A percentile compares a stretch with the other conserved stretches of the same genome.
Evolutionary conservation across 768 basidiomycete species (phyloP).

Genomic region (Rossbeevera mucosa): DNA sequence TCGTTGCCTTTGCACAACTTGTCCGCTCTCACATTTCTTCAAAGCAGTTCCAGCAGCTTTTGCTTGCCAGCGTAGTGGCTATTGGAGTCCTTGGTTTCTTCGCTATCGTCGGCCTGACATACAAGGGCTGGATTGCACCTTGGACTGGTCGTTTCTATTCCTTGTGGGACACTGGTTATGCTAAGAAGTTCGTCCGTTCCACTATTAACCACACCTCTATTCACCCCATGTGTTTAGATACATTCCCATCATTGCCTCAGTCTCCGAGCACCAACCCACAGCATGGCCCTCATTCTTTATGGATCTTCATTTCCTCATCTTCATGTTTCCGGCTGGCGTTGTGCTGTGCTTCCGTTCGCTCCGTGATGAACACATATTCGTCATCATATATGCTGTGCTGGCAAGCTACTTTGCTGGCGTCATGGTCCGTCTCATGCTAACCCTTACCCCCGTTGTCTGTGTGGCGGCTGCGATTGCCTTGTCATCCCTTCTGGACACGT

Average conservation of each 20-base stretch:
- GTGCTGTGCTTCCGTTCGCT: constrained; percentile 90
- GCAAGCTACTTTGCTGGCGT: constrained; percentile 99
- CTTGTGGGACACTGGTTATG: constrained; percentile 98
- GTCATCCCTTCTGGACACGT: constrained; percentile 83
- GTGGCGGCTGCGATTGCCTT: constrained; percentile 88
- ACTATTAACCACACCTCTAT: not conserved
- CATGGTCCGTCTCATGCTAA: constrained; percentile 98
- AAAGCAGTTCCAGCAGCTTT: constrained; percentile 84
- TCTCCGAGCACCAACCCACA: constrained; percentile 98
- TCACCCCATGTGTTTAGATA: constrained; percentile 45
- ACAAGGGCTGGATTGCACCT: constrained; percentile 93
- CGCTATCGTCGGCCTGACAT: constrained; percentile 77
- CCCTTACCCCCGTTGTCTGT: constrained; percentile 95
- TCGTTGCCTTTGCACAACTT: constrained; percentile 88
- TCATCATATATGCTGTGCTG: constrained; percentile 95
- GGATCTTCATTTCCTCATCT: constrained; percentile 97
- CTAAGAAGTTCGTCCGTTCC: constrained; percentile 70
- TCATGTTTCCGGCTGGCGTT: constrained; percentile 96
- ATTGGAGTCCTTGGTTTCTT: constrained; percentile 67
- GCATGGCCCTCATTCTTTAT: constrained; percentile 99
- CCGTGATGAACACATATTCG: constrained; percentile 95
- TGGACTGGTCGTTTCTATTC: constrained; percentile 99
- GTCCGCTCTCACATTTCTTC: constrained; percentile 86
- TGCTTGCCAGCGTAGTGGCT: constrained; percentile 63
- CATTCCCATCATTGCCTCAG: constrained; percentile 97